Evolutionary conservation across 495 filamentous ascomycete species (phyloP).

Genomic region (Penicillium coprophilum): DNA sequence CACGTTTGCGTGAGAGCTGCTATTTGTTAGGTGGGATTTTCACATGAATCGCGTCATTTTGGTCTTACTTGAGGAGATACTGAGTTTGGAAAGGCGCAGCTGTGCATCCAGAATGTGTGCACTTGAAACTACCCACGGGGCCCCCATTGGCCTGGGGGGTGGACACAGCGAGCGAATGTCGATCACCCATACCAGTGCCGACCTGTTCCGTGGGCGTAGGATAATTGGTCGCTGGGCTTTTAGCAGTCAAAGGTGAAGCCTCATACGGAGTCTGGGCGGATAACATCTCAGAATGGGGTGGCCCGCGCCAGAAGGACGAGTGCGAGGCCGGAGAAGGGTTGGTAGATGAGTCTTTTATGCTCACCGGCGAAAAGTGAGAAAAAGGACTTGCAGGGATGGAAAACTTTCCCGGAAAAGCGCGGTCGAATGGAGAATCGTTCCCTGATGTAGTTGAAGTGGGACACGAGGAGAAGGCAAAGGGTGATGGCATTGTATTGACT

Average conservation of each 20-base stretch:
- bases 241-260: slow-evolving; percentile 28
- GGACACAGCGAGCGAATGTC: slow-evolving; percentile 20
- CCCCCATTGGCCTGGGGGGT: slow-evolving; percentile 28
- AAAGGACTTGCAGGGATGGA: slow-evolving; percentile 39
- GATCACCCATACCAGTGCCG: slow-evolving; percentile 25
- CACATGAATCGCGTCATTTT: neutral
- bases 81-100: slow-evolving; percentile 92
- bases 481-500: slow-evolving; percentile 26
- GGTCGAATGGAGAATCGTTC: slow-evolving; percentile 38
- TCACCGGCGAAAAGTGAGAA: slow-evolving; percentile 43
- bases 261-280: slow-evolving; percentile 33
- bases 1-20: slow-evolving; percentile 94
- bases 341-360: slow-evolving; percentile 38
- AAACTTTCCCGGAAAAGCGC: slow-evolving; percentile 26
- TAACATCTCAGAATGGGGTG: slow-evolving; percentile 26
- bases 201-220: slow-evolving; percentile 45
- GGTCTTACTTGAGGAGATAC: slow-evolving; percentile 69
- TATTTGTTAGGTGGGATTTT: slow-evolving; percentile 12
- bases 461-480: slow-evolving; percentile 21
- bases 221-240: slow-evolving; percentile 42
- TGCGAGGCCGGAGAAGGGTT: slow-evolving; percentile 44
- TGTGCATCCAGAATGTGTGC: slow-evolving; percentile 71
- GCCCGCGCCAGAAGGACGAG: slow-evolving; percentile 27
- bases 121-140: slow-evolving; percentile 51
- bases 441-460: slow-evolving; percentile 34